Evolutionary conservation across 1,284 basidiomycete species (phyloP).

Genomic region (Microbotryomycetes sp.): DNA sequence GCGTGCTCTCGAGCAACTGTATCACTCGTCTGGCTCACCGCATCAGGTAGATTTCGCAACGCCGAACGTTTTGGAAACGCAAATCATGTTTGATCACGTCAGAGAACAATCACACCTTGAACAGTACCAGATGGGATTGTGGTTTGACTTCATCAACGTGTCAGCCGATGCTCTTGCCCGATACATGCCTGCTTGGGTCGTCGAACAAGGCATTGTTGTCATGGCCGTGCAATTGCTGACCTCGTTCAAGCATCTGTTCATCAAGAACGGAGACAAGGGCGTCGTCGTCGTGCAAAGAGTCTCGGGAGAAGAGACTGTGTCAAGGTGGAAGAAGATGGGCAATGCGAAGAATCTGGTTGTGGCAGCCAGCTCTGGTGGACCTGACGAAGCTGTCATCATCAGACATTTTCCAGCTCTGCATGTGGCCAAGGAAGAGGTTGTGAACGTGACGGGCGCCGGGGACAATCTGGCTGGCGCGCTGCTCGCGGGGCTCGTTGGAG

Average conservation of each 20-base stretch:
- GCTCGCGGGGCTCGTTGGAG: conserved; percentile 51
- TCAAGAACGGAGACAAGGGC: conserved; percentile 68
- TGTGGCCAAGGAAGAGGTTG: conserved; percentile 47
- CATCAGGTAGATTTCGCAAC: conserved; percentile 57
- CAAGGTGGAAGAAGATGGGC: conserved; percentile 5
- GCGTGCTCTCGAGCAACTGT: conserved; percentile 53
- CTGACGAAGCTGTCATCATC: conserved; percentile 52
- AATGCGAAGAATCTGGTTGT: conserved; percentile 18
- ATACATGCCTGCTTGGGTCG: conserved; percentile 14
- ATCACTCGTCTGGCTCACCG: conserved; percentile 33
- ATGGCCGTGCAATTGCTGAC: conserved; percentile 74
- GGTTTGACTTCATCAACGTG: conserved; percentile 46
- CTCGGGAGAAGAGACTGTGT: conserved; percentile 12
- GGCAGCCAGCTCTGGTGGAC: conserved; percentile 3
- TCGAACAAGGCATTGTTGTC: conserved; percentile 58
- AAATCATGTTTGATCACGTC: conserved; percentile 54
- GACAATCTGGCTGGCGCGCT: conserved; percentile 49
- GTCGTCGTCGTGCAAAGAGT: conserved; percentile 40
- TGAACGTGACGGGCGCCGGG: conserved; percentile 83
- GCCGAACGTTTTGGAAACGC: conserved; percentile 72
- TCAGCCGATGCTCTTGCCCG: conserved; percentile 8
- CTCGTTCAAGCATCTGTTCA: conserved; percentile 68
- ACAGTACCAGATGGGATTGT: conserved; percentile 55
- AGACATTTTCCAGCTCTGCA: conserved; percentile 61
- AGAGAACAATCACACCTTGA: conserved; percentile 43